A percentile compares a stretch with the other conserved stretches of the same genome.
Conservation (phyloP, 768 basidiomycete genomes). For the Megacollybia marginata region DNA sequence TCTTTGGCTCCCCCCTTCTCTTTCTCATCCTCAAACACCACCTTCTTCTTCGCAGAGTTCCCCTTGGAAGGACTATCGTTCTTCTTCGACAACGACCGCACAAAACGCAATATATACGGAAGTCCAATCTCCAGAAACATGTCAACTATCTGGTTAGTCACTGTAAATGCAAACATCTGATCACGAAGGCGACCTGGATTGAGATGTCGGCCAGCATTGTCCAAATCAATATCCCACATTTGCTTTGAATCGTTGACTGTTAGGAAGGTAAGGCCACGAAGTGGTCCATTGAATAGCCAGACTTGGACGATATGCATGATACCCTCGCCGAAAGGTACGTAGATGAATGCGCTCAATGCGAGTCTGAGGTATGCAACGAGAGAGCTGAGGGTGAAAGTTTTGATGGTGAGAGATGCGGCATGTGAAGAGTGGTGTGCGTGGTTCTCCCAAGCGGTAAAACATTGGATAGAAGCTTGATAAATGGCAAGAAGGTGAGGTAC, state of each 20-base stretch:
- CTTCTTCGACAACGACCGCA: conserved; percentile 41
- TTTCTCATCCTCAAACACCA: conserved; percentile 5
- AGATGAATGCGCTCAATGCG: conserved; percentile 88
- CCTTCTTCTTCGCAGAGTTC: conserved; percentile 2
- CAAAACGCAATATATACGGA: conserved; percentile 65
- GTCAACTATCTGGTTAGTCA: conserved; percentile 81
- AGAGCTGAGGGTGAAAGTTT: conserved; percentile 83
- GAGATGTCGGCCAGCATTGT: conserved; percentile 47
- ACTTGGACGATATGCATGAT: conserved; percentile 60
- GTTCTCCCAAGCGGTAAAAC: conserved; percentile 87
- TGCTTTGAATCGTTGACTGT: background rate
- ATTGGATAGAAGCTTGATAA: conserved; percentile 61
- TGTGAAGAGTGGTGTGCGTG: conserved; percentile 76
- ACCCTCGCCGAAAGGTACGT: conserved; percentile 86
- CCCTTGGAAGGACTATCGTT: conserved; percentile 12
- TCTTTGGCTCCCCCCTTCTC: conserved; percentile 49
- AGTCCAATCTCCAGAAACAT: conserved; percentile 75
- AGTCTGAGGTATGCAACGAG: conserved; percentile 90
- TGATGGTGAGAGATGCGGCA: conserved; percentile 75
- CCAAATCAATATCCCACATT: conserved; percentile 45
- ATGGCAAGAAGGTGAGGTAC: conserved; percentile 74
- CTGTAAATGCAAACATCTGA: conserved; percentile 90
- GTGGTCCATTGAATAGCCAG: conserved; percentile 37
- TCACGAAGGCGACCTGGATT: conserved; percentile 69
- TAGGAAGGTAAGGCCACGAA: conserved; percentile 4